These are phyloP conservation scores for Phytophthora colocasiae DNA, from an alignment of 352 stramenopile genomes.

Conservation along the genomic window DNA sequence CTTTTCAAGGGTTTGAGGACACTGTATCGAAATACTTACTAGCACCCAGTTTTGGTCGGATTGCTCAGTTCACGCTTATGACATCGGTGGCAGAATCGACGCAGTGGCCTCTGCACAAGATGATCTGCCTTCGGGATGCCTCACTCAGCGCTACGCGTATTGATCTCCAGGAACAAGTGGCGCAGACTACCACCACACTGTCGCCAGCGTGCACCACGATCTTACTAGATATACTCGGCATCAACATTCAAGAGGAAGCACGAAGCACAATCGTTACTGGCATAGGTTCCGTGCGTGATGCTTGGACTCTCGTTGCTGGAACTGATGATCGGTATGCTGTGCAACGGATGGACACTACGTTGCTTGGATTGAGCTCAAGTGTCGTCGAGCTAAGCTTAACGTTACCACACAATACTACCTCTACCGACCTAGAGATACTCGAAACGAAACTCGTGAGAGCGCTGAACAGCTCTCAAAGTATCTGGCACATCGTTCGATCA, in stretches of 20 bases:
- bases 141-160: constrained; percentile 16
- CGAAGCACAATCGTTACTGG: constrained; percentile 23
- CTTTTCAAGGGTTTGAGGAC: constrained; percentile 35
- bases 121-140: constrained; percentile 7
- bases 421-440: constrained; percentile 9
- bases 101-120: constrained; percentile 25
- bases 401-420: constrained; percentile 8
- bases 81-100: constrained; percentile 31
- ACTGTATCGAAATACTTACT: constrained; percentile 16
- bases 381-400: constrained; percentile 42
- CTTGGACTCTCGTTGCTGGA: constrained; percentile 13
- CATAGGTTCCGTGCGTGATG: constrained; percentile 19
- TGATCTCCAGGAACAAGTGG: background rate
- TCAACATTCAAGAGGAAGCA: constrained; percentile 37
- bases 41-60: constrained; percentile 8
- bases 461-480: constrained; percentile 7
- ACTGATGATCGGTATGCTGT: constrained; percentile 8
- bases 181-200: constrained; percentile 11
- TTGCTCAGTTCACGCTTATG: constrained; percentile 35
- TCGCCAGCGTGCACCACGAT: constrained; percentile 14
- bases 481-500: constrained; percentile 17
- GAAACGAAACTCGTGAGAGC: constrained; percentile 20
- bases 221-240: constrained; percentile 27
- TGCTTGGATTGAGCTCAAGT: constrained; percentile 32
- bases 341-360: constrained; percentile 47